Conservation (phyloP, 345 rosid genomes). For the Citrus hindsii region DNA sequence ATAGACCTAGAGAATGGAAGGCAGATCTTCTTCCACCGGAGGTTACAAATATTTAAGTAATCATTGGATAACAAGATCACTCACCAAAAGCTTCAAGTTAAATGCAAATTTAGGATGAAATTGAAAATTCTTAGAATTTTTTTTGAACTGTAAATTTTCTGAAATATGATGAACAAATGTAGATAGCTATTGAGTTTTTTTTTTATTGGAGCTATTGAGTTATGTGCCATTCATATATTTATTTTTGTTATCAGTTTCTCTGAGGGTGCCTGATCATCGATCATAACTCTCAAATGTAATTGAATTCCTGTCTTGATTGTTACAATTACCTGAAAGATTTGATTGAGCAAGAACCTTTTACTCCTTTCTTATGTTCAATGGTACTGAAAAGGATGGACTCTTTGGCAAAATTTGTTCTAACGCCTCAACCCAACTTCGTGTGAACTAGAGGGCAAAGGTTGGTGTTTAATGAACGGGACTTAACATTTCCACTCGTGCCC, state of each 20-base stretch:
- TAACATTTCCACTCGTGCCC: too few species aligned
- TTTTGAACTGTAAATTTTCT: not conserved
- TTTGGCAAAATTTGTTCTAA: too few species aligned
- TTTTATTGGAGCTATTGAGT: not conserved
- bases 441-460: too few species aligned
- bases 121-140: not conserved
- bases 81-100: not conserved
- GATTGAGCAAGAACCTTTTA: not conserved
- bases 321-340: not conserved
- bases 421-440: too few species aligned
- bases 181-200: not conserved
- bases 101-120: not conserved
- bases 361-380: not conserved
- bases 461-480: too few species aligned
- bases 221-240: not conserved
- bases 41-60: not conserved
- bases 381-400: not conserved
- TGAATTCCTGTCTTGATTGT: not conserved
- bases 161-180: not conserved
- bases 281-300: not conserved
- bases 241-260: not conserved
- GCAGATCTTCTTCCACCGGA: not conserved
- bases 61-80: not conserved
- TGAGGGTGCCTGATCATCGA: not conserved
- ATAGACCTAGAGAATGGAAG: not conserved